Evolutionary conservation across 495 filamentous ascomycete genomes (phyloP).

Genomic region (Podospora tetraspora): DNA sequence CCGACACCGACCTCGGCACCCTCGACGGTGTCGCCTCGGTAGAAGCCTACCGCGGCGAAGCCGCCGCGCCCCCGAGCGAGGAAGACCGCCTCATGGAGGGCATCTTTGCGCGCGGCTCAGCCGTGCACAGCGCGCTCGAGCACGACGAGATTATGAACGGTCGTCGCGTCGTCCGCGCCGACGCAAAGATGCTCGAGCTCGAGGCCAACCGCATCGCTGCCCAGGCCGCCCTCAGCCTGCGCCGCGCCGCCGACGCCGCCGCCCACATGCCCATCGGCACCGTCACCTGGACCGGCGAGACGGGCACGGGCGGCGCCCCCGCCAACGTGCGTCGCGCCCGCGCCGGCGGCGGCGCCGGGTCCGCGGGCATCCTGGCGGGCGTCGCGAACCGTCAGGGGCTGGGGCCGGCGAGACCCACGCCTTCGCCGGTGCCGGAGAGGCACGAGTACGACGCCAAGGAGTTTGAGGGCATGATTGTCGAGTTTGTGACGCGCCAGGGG

Average conservation of each 20-base stretch:
- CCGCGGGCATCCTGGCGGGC: conserved; percentile 54
- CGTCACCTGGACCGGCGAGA: conserved; percentile 88
- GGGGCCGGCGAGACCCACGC: conserved; percentile 23
- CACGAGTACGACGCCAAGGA: conserved; percentile 41
- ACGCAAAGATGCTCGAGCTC: conserved; percentile 68
- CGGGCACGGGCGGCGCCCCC: conserved; percentile 64
- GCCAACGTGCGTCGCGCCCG: conserved; percentile 33
- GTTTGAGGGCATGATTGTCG: conserved; percentile 67
- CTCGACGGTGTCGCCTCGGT: conserved; percentile 40
- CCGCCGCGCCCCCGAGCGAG: conserved; percentile 27
- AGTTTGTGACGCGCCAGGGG: conserved; percentile 65
- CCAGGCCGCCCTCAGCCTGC: conserved; percentile 67
- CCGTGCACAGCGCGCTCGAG: conserved; percentile 77
- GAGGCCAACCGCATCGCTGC: conserved; percentile 77
- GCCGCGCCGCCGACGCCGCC: conserved; percentile 65
- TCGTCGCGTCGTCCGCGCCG: conserved; percentile 53
- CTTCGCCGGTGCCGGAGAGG: conserved; percentile 15
- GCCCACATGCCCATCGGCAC: conserved; percentile 69
- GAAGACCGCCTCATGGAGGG: conserved; percentile 74
- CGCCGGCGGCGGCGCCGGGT: conserved; percentile 36
- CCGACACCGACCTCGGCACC: conserved; percentile 23
- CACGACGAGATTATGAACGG: conserved; percentile 79
- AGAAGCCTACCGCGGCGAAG: conserved; percentile 23
- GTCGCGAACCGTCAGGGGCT: conserved; percentile 54
- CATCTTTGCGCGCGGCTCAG: conserved; percentile 71